phyloP scores from a whole-genome alignment of 2,329 filamentous ascomycete genomes.

The Fusarium haematococcum region DNA sequence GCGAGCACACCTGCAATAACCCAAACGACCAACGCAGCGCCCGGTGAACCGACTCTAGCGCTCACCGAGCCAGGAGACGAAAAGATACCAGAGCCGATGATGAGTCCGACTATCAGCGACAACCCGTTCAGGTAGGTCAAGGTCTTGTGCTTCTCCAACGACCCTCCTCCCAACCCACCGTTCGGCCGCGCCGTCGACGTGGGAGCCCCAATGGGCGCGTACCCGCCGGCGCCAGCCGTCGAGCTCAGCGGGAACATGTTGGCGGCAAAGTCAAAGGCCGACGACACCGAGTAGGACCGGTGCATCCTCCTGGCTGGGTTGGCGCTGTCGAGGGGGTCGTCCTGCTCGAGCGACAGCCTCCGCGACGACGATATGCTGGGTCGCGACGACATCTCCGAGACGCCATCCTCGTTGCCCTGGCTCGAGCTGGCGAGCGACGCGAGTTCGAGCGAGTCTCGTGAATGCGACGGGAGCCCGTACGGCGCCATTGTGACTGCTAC shows the following conservation, averaged over 20 bases:
- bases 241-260: slow-evolving; percentile 94
- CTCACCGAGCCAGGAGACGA: slow-evolving; percentile 95
- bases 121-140: slow-evolving; percentile 94
- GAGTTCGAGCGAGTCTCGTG: slow-evolving; percentile 95
- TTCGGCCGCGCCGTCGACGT: slow-evolving; percentile 62
- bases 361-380: slow-evolving; percentile 95
- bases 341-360: slow-evolving; percentile 83
- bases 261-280: slow-evolving; percentile 94
- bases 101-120: slow-evolving; percentile 89
- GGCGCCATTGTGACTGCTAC: slow-evolving; percentile 55
- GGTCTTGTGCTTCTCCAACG: slow-evolving; percentile 94
- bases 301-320: slow-evolving; percentile 61
- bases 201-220: slow-evolving; percentile 87
- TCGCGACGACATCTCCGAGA: slow-evolving; percentile 75
- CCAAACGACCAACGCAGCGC: slow-evolving; percentile 93
- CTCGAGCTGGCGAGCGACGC: slow-evolving; percentile 93
- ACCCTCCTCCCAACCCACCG: slow-evolving; percentile 76
- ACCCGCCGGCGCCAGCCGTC: slow-evolving; percentile 76
- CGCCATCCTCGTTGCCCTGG: slow-evolving; percentile 63
- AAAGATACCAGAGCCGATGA: slow-evolving; percentile 97
- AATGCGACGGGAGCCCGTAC: slow-evolving; percentile 57
- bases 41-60: slow-evolving; percentile 88
- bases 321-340: slow-evolving; percentile 77
- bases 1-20: slow-evolving; percentile 89
- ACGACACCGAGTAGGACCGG: slow-evolving; percentile 89